phyloP scores from a whole-genome alignment of 2,329 filamentous ascomycete species.

The Chaetomium strumarium region DNA sequence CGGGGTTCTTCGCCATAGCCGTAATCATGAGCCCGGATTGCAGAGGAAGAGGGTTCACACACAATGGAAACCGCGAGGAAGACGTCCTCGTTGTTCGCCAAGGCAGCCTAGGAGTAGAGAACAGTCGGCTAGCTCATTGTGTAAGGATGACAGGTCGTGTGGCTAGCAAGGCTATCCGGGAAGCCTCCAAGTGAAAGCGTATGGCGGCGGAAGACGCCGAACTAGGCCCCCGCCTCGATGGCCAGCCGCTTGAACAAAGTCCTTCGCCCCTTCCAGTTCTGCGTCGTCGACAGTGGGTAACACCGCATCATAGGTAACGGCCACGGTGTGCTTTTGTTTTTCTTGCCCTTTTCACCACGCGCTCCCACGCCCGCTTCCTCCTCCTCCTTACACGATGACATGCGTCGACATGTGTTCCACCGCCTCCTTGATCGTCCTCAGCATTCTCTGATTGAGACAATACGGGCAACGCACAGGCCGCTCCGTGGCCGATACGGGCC shows the following conservation, averaged over 20 bases:
- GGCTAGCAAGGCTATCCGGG: no score
- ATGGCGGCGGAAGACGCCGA: neutral
- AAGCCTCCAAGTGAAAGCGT: no score
- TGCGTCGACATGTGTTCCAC: constrained; percentile 59
- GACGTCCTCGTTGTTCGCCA: no score
- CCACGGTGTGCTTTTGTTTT: neutral
- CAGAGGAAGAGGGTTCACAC: no score
- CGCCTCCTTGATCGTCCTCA: constrained; percentile 54
- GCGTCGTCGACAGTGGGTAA: constrained; percentile 15
- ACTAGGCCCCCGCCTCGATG: neutral
- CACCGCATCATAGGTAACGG: constrained; percentile 23
- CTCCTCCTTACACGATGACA: constrained; percentile 43
- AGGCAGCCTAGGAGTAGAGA: no score
- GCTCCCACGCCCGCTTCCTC: neutral
- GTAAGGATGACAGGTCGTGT: no score
- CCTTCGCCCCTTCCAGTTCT: constrained; percentile 22
- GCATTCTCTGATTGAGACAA: constrained; percentile 56
- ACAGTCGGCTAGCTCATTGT: no score
- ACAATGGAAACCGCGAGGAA: no score
- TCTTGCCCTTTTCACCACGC: no score
- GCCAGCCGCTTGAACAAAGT: constrained; percentile 4
- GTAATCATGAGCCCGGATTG: no score
- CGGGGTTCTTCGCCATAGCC: no score
- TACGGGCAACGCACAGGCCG: constrained; percentile 53
- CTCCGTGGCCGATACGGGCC: constrained; percentile 41